Percentiles rank a stretch among this genome's conserved stretches.
These are phyloP conservation scores for Myxozyma melibiosi DNA, from an alignment of 805 yeast species.

Conservation along the genomic window DNA sequence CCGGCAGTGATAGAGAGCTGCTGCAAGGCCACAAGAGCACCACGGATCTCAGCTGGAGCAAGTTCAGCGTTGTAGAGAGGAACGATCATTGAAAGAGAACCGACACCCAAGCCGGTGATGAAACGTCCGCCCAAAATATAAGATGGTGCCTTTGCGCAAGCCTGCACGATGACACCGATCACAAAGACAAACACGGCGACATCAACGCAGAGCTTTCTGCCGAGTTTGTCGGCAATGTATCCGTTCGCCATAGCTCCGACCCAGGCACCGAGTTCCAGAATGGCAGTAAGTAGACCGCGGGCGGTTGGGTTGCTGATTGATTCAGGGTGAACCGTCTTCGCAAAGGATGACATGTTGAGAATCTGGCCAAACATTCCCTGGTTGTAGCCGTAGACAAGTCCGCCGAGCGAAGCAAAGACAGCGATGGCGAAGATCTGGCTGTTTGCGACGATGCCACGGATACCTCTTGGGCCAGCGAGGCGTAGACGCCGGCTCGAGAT, in stretches of 20 bases:
- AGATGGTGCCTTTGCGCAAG: conserved; percentile 17
- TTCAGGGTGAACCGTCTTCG: conserved; percentile 14
- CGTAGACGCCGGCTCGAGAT: conserved; percentile 2
- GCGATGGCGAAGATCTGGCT: conserved; percentile 32
- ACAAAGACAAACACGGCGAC: conserved; percentile 23
- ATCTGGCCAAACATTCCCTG: conserved; percentile 36
- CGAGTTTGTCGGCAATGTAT: conserved; percentile 21
- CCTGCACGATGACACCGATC: conserved; percentile 24
- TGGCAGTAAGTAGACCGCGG: not conserved
- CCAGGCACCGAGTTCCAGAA: conserved; percentile 24
- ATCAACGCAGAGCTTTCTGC: conserved; percentile 23
- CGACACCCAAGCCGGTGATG: conserved; percentile 76
- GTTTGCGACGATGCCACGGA: conserved; percentile 32
- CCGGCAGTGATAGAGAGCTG: conserved; percentile 77
- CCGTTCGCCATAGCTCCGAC: conserved; percentile 22
- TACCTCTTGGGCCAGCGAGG: conserved; percentile 21
- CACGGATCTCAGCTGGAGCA: conserved; percentile 79
- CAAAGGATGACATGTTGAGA: conserved; percentile 32
- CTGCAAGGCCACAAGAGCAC: conserved; percentile 72
- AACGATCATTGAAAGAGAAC: conserved; percentile 72
- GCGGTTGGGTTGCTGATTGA: conserved; percentile 12
- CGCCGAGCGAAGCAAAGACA: conserved; percentile 38
- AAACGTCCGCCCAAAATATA: conserved; percentile 41
- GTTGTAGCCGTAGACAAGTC: conserved; percentile 36
- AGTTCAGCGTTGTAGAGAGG: conserved; percentile 81